These are phyloP conservation scores for Begonia peltatifolia DNA, from an alignment of 306 rosid species.

Conservation along the genomic window DNA sequence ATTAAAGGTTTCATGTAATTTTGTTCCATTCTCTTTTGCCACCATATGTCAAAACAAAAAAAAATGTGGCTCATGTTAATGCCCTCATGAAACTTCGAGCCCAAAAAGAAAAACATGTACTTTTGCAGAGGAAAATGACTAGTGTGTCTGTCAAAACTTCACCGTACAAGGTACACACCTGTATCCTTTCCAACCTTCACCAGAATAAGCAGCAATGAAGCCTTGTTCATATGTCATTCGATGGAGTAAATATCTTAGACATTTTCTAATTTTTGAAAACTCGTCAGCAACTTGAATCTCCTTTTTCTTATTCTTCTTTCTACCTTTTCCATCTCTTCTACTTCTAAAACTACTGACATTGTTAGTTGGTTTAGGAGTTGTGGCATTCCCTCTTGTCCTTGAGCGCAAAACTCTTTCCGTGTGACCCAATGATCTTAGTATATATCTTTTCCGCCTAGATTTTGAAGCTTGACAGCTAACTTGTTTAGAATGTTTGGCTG, in stretches of 20 bases:
- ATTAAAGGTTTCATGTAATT: too few relatives aligned
- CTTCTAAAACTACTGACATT: constrained; percentile 23
- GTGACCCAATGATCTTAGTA: constrained; percentile 36
- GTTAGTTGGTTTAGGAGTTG: constrained; percentile 30
- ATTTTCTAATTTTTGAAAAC: constrained; percentile 47
- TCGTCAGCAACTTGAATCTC: constrained; percentile 39
- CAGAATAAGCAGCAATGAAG: constrained; percentile 88
- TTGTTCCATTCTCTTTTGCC: too few relatives aligned
- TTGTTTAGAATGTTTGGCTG: constrained; percentile 4
- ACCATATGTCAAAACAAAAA: too few relatives aligned
- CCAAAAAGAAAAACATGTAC: too few relatives aligned
- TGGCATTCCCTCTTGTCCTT: constrained; percentile 40
- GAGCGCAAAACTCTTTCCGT: constrained; percentile 75
- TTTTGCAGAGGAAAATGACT: too few relatives aligned
- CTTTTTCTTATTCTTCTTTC: constrained; percentile 27
- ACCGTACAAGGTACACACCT: constrained; percentile 36
- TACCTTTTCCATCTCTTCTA: constrained; percentile 14
- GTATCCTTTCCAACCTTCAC: constrained; percentile 97
- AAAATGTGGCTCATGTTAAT: too few relatives aligned
- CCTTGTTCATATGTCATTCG: constrained; percentile 64
- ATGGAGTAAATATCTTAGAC: constrained; percentile 61
- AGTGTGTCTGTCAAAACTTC: too few relatives aligned
- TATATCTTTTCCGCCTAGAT: constrained; percentile 38
- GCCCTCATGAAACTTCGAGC: too few relatives aligned
- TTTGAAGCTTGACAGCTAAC: constrained; percentile 16